Evolutionary conservation across 1,139 yeast genomes (phyloP).

Genomic region (Barnettozyma hawaiiensis): DNA sequence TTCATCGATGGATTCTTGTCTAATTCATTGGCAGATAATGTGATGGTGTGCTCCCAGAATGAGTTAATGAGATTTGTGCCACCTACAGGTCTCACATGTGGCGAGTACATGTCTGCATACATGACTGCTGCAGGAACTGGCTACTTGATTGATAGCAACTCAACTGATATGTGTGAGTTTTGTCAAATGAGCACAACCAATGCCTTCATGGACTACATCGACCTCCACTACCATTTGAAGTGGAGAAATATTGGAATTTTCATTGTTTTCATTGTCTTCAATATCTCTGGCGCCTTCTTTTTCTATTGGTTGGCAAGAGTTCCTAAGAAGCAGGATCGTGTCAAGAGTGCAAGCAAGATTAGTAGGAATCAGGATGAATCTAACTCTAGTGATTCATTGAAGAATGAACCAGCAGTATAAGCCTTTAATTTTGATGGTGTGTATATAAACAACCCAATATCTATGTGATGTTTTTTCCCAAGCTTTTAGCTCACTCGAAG

Average conservation of each 20-base stretch:
- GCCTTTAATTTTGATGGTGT: neutral
- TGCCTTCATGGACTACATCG: conserved; percentile 25
- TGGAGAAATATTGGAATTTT: conserved; percentile 65
- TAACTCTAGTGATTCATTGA: neutral
- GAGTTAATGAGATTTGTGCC: conserved; percentile 45
- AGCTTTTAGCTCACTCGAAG: too few relatives aligned
- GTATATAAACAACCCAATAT: neutral
- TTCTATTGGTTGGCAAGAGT: conserved; percentile 75
- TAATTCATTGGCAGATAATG: conserved; percentile 45
- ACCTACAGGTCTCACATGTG: conserved; percentile 45
- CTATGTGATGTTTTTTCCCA: too few relatives aligned
- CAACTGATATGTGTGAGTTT: conserved; percentile 42
- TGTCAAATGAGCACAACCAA: conserved; percentile 44
- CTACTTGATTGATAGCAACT: conserved; percentile 37
- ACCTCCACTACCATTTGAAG: conserved; percentile 40
- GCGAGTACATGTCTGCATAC: conserved; percentile 42
- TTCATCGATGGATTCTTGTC: conserved; percentile 45
- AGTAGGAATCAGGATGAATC: neutral
- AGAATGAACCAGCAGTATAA: neutral
- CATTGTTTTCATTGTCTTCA: conserved; percentile 41
- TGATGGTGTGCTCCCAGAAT: conserved; percentile 39
- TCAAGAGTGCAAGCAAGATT: conserved; percentile 15
- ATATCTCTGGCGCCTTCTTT: conserved; percentile 45
- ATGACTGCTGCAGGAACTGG: conserved; percentile 46
- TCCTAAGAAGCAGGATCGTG: conserved; percentile 39